A percentile compares a stretch with the other conserved stretches of the same genome.
phyloP scores from a whole-genome alignment of 169 alveolate species.

The Cryptosporidium tyzzeri region DNA sequence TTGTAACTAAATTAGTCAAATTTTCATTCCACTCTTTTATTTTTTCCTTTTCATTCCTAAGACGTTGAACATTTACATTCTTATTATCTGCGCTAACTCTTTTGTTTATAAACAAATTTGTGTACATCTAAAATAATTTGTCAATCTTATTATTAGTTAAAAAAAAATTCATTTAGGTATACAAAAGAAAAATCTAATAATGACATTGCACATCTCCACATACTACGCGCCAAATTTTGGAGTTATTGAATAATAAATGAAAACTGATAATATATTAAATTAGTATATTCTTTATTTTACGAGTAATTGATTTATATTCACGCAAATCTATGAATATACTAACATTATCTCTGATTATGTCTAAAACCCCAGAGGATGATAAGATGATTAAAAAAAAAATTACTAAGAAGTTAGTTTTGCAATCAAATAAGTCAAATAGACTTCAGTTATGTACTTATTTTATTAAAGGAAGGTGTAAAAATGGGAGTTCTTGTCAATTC shows the following conservation, averaged over 20 bases:
- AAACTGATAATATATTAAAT: not conserved
- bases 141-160: not conserved
- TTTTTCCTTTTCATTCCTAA: conserved; percentile 56
- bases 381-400: not conserved
- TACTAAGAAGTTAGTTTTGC: not conserved
- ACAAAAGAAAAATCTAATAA: conserved; percentile 36
- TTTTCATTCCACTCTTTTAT: conserved; percentile 74
- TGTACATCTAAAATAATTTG: conserved; percentile 5
- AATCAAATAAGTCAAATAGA: conserved; percentile 1
- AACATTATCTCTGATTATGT: not conserved
- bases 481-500: conserved; percentile 47
- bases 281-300: not conserved
- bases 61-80: conserved; percentile 19
- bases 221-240: conserved; percentile 50
- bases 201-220: conserved; percentile 75
- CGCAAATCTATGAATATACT: not conserved
- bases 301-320: not conserved
- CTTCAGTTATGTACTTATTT: conserved; percentile 47
- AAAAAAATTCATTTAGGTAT: not conserved
- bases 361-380: not conserved
- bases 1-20: conserved; percentile 46
- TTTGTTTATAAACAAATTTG: not conserved
- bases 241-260: not conserved
- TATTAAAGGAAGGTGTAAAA: conserved; percentile 60
- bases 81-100: not conserved